These are phyloP conservation scores for Niebla homalea DNA, from an alignment of 495 filamentous ascomycete species.

Conservation along the genomic window DNA sequence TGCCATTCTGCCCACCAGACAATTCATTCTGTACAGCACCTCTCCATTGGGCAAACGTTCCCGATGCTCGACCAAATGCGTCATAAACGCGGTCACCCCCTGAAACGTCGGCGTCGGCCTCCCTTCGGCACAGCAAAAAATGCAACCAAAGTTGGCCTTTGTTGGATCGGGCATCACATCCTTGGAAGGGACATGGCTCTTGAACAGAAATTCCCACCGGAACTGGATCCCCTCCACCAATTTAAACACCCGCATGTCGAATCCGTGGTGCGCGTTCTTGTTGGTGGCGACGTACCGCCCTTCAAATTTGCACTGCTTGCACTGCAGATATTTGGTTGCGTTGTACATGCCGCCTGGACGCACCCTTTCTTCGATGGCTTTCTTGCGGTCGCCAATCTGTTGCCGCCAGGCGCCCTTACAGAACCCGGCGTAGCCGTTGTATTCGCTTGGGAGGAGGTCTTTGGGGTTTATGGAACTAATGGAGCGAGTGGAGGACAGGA, in stretches of 20 bases:
- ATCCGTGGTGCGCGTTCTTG: constrained; percentile 17
- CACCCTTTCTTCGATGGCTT: constrained; percentile 23
- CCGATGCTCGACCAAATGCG: constrained; percentile 27
- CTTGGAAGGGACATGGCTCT: constrained; percentile 29
- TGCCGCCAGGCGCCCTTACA: constrained; percentile 39
- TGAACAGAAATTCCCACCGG: constrained; percentile 38
- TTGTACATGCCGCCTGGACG: constrained; percentile 28
- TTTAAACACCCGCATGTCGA: constrained; percentile 21
- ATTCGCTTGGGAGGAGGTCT: constrained; percentile 23
- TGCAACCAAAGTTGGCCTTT: constrained; percentile 28
- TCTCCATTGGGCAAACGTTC: constrained; percentile 18
- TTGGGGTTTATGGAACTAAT: constrained; percentile 10
- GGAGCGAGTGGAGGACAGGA: constrained; percentile 5
- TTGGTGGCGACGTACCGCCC: constrained; percentile 18
- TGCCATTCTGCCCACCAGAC: constrained; percentile 24
- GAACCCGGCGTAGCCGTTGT: constrained; percentile 35
- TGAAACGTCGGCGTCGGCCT: constrained; percentile 25
- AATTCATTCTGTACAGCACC: constrained; percentile 21
- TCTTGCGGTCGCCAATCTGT: constrained; percentile 26
- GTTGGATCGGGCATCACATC: constrained; percentile 3
- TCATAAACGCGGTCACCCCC: constrained; percentile 29
- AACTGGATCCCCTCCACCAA: constrained; percentile 28
- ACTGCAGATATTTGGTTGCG: constrained; percentile 25
- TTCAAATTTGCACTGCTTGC: constrained; percentile 32
- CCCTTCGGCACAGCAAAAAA: constrained; percentile 33